These are phyloP conservation scores for Mercurialis annua DNA, from an alignment of 345 rosid genomes.

Conservation along the genomic window DNA sequence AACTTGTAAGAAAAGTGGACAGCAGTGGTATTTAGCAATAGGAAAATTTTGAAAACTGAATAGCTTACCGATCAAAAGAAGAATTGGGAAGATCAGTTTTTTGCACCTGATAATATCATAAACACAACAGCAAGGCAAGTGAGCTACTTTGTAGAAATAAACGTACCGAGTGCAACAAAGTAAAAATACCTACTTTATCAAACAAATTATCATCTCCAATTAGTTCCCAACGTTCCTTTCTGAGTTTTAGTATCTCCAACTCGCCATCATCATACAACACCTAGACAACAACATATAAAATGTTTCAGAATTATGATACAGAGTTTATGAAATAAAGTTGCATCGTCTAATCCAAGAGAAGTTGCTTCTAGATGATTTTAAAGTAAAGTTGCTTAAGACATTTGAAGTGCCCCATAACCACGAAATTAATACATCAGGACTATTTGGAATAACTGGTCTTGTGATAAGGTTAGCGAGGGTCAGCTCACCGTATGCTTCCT, in stretches of 20 bases:
- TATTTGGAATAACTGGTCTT: neutral
- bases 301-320: constrained; percentile 12
- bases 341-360: neutral
- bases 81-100: constrained; percentile 36
- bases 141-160: constrained; percentile 13
- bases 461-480: constrained; percentile 5
- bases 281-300: constrained; percentile 29
- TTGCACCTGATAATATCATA: constrained; percentile 32
- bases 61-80: constrained; percentile 47
- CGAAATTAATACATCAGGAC: constrained; percentile 3
- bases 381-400: too few species aligned
- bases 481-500: constrained; percentile 61
- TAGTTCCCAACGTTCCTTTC: constrained; percentile 51
- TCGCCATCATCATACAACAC: constrained; percentile 69
- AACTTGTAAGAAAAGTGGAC: neutral
- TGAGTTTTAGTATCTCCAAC: constrained; percentile 56
- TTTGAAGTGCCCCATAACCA: neutral
- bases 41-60: neutral
- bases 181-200: constrained; percentile 27
- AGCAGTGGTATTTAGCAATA: neutral
- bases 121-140: neutral
- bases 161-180: constrained; percentile 10
- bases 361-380: neutral
- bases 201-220: constrained; percentile 25
- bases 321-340: constrained; percentile 3